phyloP scores from a whole-genome alignment of 208 protist genomes.

The Trichomonas gallinae region DNA sequence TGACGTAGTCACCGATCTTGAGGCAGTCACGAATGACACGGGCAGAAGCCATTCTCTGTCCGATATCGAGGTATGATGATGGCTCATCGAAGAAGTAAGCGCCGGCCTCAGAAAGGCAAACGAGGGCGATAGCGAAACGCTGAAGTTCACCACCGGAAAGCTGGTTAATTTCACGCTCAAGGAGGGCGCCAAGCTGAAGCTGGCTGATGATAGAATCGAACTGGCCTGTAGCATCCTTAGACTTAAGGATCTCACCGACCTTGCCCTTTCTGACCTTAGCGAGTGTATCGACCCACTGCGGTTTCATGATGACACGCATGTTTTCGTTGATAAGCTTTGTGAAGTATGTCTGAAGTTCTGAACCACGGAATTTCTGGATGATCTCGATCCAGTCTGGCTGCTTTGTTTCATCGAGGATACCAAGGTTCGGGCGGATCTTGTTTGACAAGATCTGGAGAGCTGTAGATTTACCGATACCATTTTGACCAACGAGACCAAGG shows the following conservation, averaged over 20 bases:
- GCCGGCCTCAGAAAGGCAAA: constrained; percentile 58
- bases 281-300: constrained; percentile 98
- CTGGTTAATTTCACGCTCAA: constrained; percentile 59
- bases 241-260: constrained; percentile 69
- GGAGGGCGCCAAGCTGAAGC: constrained; percentile 69
- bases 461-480: constrained; percentile 99
- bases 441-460: constrained; percentile 91
- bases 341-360: constrained; percentile 98
- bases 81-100: constrained; percentile 99
- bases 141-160: constrained; percentile 99
- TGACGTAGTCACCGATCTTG: constrained; percentile 38
- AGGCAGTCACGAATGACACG: constrained; percentile 76
- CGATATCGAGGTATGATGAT: constrained; percentile 96
- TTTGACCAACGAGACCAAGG: constrained; percentile 97
- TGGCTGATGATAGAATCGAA: constrained; percentile 55
- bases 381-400: constrained; percentile 94
- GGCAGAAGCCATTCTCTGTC: constrained; percentile 90
- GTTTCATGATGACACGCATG: constrained; percentile 90
- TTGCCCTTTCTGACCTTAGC: constrained; percentile 80
- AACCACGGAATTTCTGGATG: constrained; percentile 84
- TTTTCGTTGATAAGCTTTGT: constrained; percentile 85
- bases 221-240: constrained; percentile 59
- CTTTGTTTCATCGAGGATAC: constrained; percentile 56
- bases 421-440: constrained; percentile 97
- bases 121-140: constrained; percentile 92